A percentile compares a stretch with the other conserved stretches of the same genome.
Evolutionary conservation across 129 eudicot genomes (phyloP).

Genomic region (Kitagawia praeruptora): DNA sequence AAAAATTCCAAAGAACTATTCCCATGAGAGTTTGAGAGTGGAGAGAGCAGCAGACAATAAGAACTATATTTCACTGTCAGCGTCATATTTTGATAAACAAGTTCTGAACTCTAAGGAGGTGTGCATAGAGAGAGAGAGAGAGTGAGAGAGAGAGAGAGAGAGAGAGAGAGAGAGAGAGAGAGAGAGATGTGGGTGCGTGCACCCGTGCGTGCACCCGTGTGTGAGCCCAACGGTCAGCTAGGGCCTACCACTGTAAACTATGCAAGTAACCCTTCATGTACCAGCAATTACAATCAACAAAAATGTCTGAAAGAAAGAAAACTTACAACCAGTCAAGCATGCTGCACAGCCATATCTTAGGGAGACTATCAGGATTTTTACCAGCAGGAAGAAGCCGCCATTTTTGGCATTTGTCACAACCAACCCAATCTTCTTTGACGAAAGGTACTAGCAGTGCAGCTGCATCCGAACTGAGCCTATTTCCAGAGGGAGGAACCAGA

Average conservation of each 20-base stretch:
- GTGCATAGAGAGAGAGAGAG: background rate
- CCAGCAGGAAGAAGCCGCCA: conserved; percentile 98
- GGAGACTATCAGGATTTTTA: conserved; percentile 51
- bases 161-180: background rate
- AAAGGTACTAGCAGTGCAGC: conserved; percentile 32
- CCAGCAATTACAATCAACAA: background rate
- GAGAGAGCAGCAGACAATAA: background rate
- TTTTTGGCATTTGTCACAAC: conserved; percentile 74
- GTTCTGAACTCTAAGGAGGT: background rate
- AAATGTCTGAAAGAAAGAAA: background rate
- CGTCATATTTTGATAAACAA: background rate
- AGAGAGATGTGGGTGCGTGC: no score
- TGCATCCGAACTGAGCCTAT: conserved; percentile 36
- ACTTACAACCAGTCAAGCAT: conserved; percentile 99
- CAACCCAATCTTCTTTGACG: conserved; percentile 81
- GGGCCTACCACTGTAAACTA: no score
- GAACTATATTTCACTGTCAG: background rate
- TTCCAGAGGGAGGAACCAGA: conserved; percentile 28
- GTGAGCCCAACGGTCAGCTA: no score
- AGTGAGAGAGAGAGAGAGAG: background rate
- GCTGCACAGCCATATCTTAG: conserved; percentile 82
- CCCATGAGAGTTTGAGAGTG: background rate
- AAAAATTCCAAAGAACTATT: conserved; percentile 1
- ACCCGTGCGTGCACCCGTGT: no score
- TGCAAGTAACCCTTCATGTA: no score